Evolutionary conservation across 495 filamentous ascomycete genomes (phyloP).

Genomic region (Aspergillus olivimuriae): DNA sequence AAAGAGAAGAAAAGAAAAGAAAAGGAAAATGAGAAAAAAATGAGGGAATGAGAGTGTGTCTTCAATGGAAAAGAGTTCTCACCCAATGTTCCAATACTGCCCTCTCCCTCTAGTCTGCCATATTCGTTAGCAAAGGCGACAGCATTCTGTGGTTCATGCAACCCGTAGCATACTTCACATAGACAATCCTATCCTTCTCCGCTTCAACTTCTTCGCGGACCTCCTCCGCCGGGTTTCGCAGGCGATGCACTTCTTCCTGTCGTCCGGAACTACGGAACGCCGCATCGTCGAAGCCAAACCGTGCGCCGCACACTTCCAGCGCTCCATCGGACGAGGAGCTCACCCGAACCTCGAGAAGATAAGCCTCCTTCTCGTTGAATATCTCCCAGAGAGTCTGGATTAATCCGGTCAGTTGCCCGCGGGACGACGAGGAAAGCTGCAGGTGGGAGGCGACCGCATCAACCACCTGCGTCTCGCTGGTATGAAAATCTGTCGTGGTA

Average conservation of each 20-base stretch:
- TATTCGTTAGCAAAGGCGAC: constrained; percentile 1
- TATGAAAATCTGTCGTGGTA: constrained; percentile 20
- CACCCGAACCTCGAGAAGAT: constrained; percentile 49
- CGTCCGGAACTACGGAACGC: constrained; percentile 60
- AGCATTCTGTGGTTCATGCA: not conserved
- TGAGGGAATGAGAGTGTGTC: no score
- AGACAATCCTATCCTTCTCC: constrained; percentile 68
- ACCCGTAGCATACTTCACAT: constrained; percentile 44
- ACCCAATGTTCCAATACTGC: constrained; percentile 63
- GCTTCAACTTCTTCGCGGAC: constrained; percentile 57
- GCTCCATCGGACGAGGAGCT: constrained; percentile 29
- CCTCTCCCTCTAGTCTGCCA: constrained; percentile 38
- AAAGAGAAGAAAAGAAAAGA: no score
- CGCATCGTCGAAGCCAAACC: constrained; percentile 73
- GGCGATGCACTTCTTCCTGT: constrained; percentile 55
- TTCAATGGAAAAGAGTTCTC: constrained; percentile 2
- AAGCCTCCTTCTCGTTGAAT: constrained; percentile 65
- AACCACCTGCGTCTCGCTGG: constrained; percentile 27
- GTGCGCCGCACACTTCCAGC: constrained; percentile 44
- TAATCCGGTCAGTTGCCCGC: constrained; percentile 38
- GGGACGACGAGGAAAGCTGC: constrained; percentile 37
- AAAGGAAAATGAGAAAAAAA: no score
- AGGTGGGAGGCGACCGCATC: constrained; percentile 44
- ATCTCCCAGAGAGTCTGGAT: constrained; percentile 51
- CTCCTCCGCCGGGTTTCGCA: constrained; percentile 46